Base-by-base conservation (phyloP, 2,329 filamentous ascomycete genomes). In the Fusarium cyanostomum region DNA sequence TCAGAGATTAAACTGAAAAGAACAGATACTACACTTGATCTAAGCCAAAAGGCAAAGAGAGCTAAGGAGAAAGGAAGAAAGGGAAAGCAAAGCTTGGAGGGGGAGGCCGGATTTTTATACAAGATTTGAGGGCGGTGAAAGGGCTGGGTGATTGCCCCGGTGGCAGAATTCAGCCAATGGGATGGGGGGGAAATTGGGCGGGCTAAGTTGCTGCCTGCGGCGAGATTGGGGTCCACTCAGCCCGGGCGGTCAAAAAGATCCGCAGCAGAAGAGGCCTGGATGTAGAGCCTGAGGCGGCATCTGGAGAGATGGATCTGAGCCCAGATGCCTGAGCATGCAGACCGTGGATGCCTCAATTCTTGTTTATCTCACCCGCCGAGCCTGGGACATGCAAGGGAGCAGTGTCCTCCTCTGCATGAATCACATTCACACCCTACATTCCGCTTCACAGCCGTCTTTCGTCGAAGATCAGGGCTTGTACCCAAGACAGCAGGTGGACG, bases 101-200 rank as follows among this genome's bases (percentile, higher is more conserved):
- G 21, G 4, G 21, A 21, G 21, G 21, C 4, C 21, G 21, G 21
- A 21, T 4, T 21, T 21, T 21, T 21, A 21, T 21, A 21, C 4
- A 6, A 21, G 21, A 21, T 21, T 21, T 4, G 21, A 4, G 21
- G 21, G 21, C 21, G 62, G 62, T 65, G 57, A 46, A 9, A 11
- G 3, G 2, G 1, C 2, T 12, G 13, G 26, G 27, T 63, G 62
- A 66, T 65, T 24, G 42, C 7, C 3, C 0, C 4, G 1, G 16
- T 5, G 62, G 62, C 62, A 65, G 62, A 66, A 65, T 52, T 4
- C 24, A 13, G 3, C 5, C 58, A 63, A 65, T 59, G 56, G 24
- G 37, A 9, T 26, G 30, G 1, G 10, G 3, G 24, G 5, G 6
- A 13, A 33, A 28, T 9, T 1, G 7, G 27, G 2, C 44, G 49